Percentiles rank a stretch among this genome's conserved stretches.
Evolutionary conservation across 257 asterid genomes (phyloP).

Genomic region (Capsicum chinense): DNA sequence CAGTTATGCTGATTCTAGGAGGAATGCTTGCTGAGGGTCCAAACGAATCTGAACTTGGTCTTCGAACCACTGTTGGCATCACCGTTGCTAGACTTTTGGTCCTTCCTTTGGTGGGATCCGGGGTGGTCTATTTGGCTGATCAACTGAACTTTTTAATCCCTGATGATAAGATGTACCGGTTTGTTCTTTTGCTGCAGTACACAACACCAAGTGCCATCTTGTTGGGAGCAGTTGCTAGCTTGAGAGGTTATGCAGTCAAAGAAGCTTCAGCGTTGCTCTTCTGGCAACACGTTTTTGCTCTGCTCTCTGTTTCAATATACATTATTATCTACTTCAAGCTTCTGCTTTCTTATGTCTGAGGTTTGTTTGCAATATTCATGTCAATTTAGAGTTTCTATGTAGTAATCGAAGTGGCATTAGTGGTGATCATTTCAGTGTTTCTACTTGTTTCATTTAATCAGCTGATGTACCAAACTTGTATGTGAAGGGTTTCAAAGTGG

Average conservation of each 20-base stretch:
- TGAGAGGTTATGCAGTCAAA: constrained; percentile 82
- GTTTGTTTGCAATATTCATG: background rate
- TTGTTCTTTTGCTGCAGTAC: constrained; percentile 88
- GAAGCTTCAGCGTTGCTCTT: constrained; percentile 93
- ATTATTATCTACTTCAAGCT: constrained; percentile 69
- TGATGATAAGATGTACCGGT: constrained; percentile 73
- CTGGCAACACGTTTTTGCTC: constrained; percentile 85
- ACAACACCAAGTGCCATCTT: constrained; percentile 87
- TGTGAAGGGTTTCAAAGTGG: constrained; percentile 17
- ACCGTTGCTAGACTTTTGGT: constrained; percentile 72
- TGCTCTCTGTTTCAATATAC: constrained; percentile 68
- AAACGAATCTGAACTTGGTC: constrained; percentile 73
- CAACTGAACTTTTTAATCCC: constrained; percentile 52
- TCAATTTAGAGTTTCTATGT: constrained; percentile 17
- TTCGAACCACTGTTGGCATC: constrained; percentile 68
- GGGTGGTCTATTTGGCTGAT: constrained; percentile 66
- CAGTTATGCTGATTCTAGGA: constrained; percentile 88
- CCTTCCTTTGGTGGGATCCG: constrained; percentile 72
- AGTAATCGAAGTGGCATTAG: background rate
- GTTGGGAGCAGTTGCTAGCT: constrained; percentile 90
- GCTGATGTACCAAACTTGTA: background rate
- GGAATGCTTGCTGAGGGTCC: constrained; percentile 98
- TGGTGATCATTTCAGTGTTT: constrained; percentile 4
- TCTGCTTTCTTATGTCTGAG: constrained; percentile 45
- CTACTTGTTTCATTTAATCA: background rate